phyloP scores from a whole-genome alignment of 768 basidiomycete species.

The Calocera viscosa region DNA sequence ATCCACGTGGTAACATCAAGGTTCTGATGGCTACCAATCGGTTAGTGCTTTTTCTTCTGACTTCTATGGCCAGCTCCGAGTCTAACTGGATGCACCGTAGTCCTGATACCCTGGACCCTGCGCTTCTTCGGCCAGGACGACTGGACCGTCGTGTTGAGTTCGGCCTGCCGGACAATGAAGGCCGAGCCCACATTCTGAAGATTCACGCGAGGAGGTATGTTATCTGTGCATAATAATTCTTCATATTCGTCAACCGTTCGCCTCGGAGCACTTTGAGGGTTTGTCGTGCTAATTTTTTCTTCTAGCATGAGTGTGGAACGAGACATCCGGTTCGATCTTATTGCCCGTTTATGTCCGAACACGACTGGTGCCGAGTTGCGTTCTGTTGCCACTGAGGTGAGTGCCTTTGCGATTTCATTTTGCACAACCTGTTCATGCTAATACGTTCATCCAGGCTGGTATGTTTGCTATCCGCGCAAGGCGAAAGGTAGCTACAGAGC shows the following conservation, averaged over 20 bases:
- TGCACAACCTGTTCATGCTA: background rate
- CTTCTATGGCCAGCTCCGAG: background rate
- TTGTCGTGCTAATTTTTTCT: conserved; percentile 12
- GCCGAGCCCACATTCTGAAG: conserved; percentile 88
- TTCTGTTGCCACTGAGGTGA: conserved; percentile 89
- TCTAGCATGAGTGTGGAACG: conserved; percentile 90
- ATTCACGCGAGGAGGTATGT: conserved; percentile 87
- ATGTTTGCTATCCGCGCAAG: conserved; percentile 98
- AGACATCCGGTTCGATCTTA: conserved; percentile 93
- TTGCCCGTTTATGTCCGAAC: conserved; percentile 92
- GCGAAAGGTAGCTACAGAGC: conserved; percentile 91
- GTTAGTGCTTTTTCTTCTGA: conserved; percentile 31
- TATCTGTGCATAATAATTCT: conserved; percentile 7
- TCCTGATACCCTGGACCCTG: conserved; percentile 96
- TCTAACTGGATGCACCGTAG: conserved; percentile 31
- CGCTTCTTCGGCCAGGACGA: conserved; percentile 87
- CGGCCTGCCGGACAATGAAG: conserved; percentile 85
- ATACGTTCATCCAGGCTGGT: conserved; percentile 51
- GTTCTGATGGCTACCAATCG: conserved; percentile 98
- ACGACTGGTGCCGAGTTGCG: conserved; percentile 97
- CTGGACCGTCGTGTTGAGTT: conserved; percentile 97
- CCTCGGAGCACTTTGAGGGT: background rate
- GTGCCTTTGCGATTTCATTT: conserved; percentile 16
- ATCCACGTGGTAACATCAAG: conserved; percentile 98
- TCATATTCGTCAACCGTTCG: background rate